Conservation (phyloP, 2,329 filamentous ascomycete species). For the Cladosporium sp. region DNA sequence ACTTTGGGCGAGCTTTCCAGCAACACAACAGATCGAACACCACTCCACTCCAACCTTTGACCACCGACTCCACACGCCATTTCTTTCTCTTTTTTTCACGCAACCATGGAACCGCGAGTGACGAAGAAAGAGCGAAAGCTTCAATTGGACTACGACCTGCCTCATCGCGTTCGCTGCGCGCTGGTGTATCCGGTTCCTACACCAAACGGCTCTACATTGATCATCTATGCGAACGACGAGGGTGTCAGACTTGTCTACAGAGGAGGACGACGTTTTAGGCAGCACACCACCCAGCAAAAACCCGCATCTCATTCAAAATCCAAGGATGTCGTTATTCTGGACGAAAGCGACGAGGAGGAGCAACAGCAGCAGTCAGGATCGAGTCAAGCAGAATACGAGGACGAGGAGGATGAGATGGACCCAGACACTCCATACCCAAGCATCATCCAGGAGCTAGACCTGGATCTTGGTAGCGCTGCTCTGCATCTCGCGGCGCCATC, state of each 20-base stretch:
- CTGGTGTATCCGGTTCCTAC: conserved; percentile 54
- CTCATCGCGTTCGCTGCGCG: conserved; percentile 52
- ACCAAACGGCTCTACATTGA: conserved; percentile 57
- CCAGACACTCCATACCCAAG: conserved; percentile 50
- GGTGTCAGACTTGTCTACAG: conserved; percentile 58
- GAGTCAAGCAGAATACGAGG: conserved; percentile 40
- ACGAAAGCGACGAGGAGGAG: conserved; percentile 52
- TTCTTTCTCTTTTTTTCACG: not conserved
- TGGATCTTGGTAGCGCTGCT: conserved; percentile 50
- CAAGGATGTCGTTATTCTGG: conserved; percentile 52
- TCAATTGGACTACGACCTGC: conserved; percentile 49
- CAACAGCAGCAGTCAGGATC: conserved; percentile 15
- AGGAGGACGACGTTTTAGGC: conserved; percentile 43
- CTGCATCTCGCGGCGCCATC: conserved; percentile 48
- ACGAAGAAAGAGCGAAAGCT: conserved; percentile 29
- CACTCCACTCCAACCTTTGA: not conserved
- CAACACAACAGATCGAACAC: not conserved
- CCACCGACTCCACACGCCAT: too few relatives aligned
- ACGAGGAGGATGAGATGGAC: conserved; percentile 55
- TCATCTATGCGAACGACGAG: conserved; percentile 55
- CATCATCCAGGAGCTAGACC: conserved; percentile 51
- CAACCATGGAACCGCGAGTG: conserved; percentile 22
- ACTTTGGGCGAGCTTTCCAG: not conserved
- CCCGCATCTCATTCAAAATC: conserved; percentile 21
- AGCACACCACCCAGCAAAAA: conserved; percentile 12